phyloP scores from a whole-genome alignment of 768 basidiomycete genomes.

The Atractiella rhizophila region DNA sequence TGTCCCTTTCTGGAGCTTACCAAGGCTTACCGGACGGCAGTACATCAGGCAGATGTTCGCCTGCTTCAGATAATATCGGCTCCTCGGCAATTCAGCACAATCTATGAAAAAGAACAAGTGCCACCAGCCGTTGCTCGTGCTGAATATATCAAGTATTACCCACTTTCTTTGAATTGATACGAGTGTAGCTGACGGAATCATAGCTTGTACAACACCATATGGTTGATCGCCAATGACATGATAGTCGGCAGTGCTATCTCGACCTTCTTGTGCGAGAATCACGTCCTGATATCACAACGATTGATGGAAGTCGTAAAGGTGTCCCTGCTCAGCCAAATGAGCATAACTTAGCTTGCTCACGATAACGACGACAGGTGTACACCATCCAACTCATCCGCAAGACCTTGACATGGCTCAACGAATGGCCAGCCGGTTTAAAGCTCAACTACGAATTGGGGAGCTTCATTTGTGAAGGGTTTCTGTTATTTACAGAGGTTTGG shows the following conservation, averaged over 20 bases:
- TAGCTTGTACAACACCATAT: conserved; percentile 74
- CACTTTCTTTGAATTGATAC: no score
- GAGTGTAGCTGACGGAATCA: no score
- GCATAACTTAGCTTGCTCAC: neutral
- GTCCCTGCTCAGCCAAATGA: neutral
- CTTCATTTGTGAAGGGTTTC: conserved; percentile 51
- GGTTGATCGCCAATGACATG: conserved; percentile 73
- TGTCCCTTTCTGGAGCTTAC: no score
- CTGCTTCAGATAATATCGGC: no score
- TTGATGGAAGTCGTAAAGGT: neutral
- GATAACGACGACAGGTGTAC: conserved; percentile 17
- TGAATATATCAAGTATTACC: no score
- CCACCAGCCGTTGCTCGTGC: no score
- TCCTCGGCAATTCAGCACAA: no score
- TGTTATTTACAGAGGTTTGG: conserved; percentile 43
- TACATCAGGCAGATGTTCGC: no score
- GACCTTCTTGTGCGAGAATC: conserved; percentile 43
- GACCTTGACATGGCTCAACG: conserved; percentile 56
- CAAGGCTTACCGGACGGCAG: no score
- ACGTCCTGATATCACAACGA: conserved; percentile 5
- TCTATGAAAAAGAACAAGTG: no score
- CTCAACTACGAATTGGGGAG: conserved; percentile 79
- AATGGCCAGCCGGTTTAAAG: conserved; percentile 89
- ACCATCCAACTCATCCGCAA: conserved; percentile 30
- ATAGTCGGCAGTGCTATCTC: conserved; percentile 56